Percentiles rank a stretch among this genome's conserved stretches.
phyloP scores from a whole-genome alignment of 371 early-diverging fungal species.

The Fennellomyces sp. region DNA sequence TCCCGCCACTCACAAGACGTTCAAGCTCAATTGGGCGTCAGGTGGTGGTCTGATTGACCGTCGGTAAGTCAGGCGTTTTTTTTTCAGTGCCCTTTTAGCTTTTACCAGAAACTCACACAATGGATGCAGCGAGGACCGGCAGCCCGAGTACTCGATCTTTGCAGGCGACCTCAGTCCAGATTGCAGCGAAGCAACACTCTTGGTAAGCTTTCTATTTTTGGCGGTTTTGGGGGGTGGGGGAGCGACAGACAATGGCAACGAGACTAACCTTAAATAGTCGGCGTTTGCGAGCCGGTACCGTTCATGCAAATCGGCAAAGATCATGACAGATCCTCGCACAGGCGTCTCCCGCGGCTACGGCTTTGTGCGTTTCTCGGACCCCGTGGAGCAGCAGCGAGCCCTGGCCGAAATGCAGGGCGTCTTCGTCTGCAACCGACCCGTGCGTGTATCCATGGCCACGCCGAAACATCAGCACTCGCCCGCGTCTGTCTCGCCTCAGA shows the following conservation, averaged over 20 bases:
- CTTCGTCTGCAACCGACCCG: conserved; percentile 71
- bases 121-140: conserved; percentile 50
- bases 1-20: conserved; percentile 76
- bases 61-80: conserved; percentile 40
- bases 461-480: conserved; percentile 49
- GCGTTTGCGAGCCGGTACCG: conserved; percentile 65
- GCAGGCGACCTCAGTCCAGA: conserved; percentile 86
- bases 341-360: conserved; percentile 84
- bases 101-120: conserved; percentile 52
- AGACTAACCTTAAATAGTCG: conserved; percentile 24
- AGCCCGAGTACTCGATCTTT: conserved; percentile 82
- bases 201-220: conserved; percentile 52
- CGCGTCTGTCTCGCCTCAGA: not conserved
- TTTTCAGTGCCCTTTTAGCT: conserved; percentile 52
- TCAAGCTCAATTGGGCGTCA: conserved; percentile 73
- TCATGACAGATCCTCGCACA: conserved; percentile 79
- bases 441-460: conserved; percentile 85
- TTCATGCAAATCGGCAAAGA: conserved; percentile 78
- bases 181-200: conserved; percentile 69
- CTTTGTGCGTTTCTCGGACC: conserved; percentile 81
- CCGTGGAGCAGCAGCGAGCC: conserved; percentile 72
- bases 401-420: conserved; percentile 81
- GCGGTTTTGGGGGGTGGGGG: not conserved
- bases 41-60: conserved; percentile 65
- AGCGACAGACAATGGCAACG: not conserved